phyloP scores from a whole-genome alignment of 2,329 filamentous ascomycete genomes.

The Dryadomyces sulphureus region DNA sequence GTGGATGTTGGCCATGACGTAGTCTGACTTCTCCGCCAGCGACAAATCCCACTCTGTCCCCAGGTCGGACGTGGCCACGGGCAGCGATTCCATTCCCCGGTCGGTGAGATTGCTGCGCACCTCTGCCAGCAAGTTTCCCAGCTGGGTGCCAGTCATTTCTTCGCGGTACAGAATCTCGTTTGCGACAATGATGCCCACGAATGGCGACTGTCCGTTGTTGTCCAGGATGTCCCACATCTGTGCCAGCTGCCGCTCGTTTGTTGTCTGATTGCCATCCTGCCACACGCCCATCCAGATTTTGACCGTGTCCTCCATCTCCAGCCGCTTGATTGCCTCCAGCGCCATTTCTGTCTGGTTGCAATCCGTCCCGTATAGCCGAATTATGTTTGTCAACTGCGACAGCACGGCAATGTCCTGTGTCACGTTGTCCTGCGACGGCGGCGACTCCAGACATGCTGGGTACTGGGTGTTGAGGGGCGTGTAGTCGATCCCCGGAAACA shows the following conservation, averaged over 20 bases:
- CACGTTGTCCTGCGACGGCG: conserved; percentile 85
- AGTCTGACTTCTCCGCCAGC: conserved; percentile 59
- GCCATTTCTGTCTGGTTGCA: conserved; percentile 97
- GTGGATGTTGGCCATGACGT: conserved; percentile 93
- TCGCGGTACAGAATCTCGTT: conserved; percentile 69
- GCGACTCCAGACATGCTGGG: conserved; percentile 61
- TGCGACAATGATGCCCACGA: conserved; percentile 70
- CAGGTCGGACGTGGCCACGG: conserved; percentile 76
- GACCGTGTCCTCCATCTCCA: conserved; percentile 56
- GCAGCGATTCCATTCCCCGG: conserved; percentile 47
- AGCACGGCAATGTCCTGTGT: conserved; percentile 84
- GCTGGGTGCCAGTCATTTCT: conserved; percentile 49
- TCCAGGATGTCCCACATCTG: conserved; percentile 80
- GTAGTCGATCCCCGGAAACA: conserved; percentile 92
- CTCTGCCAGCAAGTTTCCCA: conserved; percentile 48
- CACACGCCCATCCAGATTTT: conserved; percentile 94
- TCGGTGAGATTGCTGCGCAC: conserved; percentile 60
- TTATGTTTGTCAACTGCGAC: conserved; percentile 73
- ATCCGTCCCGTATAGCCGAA: conserved; percentile 87
- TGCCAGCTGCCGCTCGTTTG: conserved; percentile 64
- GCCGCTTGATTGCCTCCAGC: conserved; percentile 60
- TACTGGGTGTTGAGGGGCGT: conserved; percentile 86
- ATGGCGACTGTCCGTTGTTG: conserved; percentile 49
- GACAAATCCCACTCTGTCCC: conserved; percentile 70
- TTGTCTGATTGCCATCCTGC: conserved; percentile 72